Percentiles rank a stretch among this genome's conserved stretches.
phyloP scores from a whole-genome alignment of 148 eudicot species.

The Salicornia ramosissima region DNA sequence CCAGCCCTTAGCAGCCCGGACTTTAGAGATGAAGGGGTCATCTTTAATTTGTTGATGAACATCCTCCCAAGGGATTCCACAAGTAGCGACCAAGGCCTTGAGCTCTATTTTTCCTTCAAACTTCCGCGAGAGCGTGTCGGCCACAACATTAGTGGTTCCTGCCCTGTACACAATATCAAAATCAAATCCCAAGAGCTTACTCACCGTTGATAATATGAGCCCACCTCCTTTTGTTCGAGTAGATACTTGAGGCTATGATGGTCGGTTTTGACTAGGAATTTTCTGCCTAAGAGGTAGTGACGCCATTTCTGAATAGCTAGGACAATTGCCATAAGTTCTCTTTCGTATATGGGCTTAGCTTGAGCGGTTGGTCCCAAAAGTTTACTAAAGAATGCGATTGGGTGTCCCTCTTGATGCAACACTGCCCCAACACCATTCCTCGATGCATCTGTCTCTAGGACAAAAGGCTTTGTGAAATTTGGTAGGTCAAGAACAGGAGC shows the following conservation, averaged over 20 bases:
- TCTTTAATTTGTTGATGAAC: no score
- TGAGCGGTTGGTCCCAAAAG: background rate
- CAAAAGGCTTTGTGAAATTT: background rate
- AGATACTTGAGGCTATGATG: background rate
- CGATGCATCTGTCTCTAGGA: background rate
- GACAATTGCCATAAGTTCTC: no score
- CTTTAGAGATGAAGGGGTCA: no score
- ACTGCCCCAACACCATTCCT: background rate
- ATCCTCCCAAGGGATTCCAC: no score
- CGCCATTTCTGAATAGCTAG: background rate
- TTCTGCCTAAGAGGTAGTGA: background rate
- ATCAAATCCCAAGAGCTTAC: background rate
- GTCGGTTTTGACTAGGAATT: background rate
- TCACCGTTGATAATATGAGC: background rate
- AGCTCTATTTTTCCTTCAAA: no score
- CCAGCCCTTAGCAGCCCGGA: no score
- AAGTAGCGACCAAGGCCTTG: no score
- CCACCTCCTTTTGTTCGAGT: background rate
- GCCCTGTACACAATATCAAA: no score
- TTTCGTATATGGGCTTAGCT: no score
- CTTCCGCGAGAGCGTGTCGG: no score
- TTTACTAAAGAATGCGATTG: background rate
- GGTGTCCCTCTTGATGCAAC: background rate
- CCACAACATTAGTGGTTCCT: background rate
- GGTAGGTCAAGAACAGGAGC: background rate